Evolutionary conservation across 176 grass and related monocot species (phyloP).

Genomic region (Dactylis glomerata): DNA sequence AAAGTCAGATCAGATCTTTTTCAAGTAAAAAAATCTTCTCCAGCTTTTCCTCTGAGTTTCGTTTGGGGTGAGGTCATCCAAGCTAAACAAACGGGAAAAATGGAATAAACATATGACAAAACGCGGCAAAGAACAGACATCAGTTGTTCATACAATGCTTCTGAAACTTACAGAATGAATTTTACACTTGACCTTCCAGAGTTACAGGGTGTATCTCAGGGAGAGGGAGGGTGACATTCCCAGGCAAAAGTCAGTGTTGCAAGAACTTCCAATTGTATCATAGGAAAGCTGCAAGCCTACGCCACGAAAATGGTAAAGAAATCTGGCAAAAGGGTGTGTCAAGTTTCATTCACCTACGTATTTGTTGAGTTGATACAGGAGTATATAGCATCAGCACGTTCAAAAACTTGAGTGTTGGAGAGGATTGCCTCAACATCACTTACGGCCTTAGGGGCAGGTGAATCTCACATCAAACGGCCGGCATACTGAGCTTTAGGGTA

Average conservation of each 20-base stretch:
- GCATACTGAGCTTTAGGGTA: conserved; percentile 54
- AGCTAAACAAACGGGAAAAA: too few relatives aligned
- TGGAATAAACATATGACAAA: too few relatives aligned
- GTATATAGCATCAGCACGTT: not conserved
- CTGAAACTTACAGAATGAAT: not conserved
- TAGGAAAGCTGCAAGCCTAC: not conserved
- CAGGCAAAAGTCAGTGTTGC: not conserved
- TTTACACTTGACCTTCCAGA: not conserved
- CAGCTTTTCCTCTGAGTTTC: too few relatives aligned
- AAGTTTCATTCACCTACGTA: not conserved
- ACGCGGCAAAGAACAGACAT: too few relatives aligned
- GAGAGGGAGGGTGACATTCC: not conserved
- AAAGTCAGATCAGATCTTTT: too few relatives aligned
- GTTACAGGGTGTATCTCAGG: not conserved
- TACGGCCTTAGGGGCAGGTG: not conserved
- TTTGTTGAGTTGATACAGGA: not conserved
- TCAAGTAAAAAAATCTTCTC: too few relatives aligned
- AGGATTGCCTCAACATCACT: not conserved
- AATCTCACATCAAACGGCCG: conserved; percentile 69
- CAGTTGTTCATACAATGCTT: not conserved
- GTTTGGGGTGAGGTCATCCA: too few relatives aligned
- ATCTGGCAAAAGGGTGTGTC: not conserved
- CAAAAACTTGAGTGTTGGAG: not conserved
- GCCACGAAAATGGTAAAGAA: not conserved
- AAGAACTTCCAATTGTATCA: not conserved